Percentiles rank a stretch among this genome's conserved stretches.
These are phyloP conservation scores for Solanum arcanum DNA, from an alignment of 257 asterid species.

Conservation along the genomic window DNA sequence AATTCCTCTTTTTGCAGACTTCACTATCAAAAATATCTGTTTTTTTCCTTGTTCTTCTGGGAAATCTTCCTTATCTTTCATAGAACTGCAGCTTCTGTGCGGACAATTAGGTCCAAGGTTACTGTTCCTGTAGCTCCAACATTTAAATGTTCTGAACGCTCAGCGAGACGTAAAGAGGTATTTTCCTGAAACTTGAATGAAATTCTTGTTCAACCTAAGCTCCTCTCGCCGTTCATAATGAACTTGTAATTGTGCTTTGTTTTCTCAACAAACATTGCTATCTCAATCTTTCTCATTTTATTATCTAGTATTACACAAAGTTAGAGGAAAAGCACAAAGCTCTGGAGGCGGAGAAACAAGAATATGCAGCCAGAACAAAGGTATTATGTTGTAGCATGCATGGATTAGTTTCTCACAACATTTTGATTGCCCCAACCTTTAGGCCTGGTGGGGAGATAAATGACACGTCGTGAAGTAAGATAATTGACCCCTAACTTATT, in stretches of 20 bases:
- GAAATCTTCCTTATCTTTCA: constrained; percentile 13
- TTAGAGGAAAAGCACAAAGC: constrained; percentile 83
- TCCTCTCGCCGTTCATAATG: neutral
- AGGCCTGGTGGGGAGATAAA: neutral
- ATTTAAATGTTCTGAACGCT: constrained; percentile 49
- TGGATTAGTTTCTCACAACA: neutral
- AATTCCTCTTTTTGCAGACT: neutral
- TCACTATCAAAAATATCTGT: neutral
- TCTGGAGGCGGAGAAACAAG: constrained; percentile 68
- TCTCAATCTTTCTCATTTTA: neutral
- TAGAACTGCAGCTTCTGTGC: constrained; percentile 82
- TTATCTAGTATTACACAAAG: constrained; percentile 51
- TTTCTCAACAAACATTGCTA: neutral
- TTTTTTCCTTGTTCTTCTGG: neutral
- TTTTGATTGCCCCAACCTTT: neutral
- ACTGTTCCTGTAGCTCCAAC: constrained; percentile 79
- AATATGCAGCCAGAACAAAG: constrained; percentile 62
- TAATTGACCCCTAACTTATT: neutral
- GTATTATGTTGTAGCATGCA: constrained; percentile 13
- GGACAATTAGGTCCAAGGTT: constrained; percentile 44
- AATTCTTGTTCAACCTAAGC: neutral
- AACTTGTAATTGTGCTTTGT: neutral
- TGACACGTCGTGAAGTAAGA: neutral
- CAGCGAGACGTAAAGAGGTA: constrained; percentile 77
- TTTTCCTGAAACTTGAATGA: neutral